Conservation (phyloP, 164 flowering plant species). For the Macadamia tetraphylla region DNA sequence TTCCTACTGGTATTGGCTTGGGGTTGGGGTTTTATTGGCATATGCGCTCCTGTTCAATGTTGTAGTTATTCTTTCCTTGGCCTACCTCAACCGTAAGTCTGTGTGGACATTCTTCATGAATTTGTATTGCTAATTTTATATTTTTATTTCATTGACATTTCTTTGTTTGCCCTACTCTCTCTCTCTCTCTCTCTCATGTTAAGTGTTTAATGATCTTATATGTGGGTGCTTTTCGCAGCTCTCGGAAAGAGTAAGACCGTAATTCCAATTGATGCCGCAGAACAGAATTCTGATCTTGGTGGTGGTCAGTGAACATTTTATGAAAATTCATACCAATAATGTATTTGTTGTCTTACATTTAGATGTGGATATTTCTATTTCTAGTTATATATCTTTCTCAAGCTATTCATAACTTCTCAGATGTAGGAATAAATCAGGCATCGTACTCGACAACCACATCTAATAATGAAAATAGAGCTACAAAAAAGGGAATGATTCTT, state of each 20-base stretch:
- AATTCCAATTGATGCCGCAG: constrained; percentile 24
- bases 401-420: background rate
- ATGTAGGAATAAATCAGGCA: constrained; percentile 24
- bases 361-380: no score
- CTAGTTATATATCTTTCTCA: background rate
- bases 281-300: constrained; percentile 21
- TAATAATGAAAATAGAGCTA: constrained; percentile 9
- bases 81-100: constrained; percentile 72
- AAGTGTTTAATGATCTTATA: background rate
- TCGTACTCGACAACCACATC: constrained; percentile 8
- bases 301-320: constrained; percentile 19
- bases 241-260: constrained; percentile 43
- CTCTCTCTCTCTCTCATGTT: background rate
- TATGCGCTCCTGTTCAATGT: constrained; percentile 58
- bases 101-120: background rate
- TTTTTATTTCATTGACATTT: background rate
- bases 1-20: constrained; percentile 80
- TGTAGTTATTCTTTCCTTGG: constrained; percentile 53
- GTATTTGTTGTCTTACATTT: background rate
- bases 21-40: constrained; percentile 50
- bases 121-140: background rate
- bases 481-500: constrained; percentile 79
- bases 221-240: constrained; percentile 32
- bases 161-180: background rate
- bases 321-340: background rate